A percentile compares a stretch with the other conserved stretches of the same genome.
phyloP scores from a whole-genome alignment of 2,329 filamentous ascomycete species.

The Fusarium oxysporum region DNA sequence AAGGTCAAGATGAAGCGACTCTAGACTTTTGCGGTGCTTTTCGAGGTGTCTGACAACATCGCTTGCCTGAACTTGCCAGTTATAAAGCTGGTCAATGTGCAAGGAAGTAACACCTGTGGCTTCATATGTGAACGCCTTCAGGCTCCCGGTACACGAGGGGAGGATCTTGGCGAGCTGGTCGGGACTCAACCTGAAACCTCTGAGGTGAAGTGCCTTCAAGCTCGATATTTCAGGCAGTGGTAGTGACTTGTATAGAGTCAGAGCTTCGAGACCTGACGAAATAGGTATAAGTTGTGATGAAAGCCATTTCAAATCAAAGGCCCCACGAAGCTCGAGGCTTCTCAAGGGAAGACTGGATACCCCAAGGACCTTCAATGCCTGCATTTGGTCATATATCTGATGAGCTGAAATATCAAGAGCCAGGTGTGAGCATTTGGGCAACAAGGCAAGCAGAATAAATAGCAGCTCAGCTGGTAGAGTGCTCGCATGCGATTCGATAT shows the following conservation, averaged over 20 bases:
- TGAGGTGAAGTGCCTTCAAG: conserved; percentile 9
- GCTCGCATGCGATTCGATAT: neutral
- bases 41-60: conserved; percentile 9
- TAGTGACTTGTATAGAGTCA: neutral
- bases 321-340: neutral
- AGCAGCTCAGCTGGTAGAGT: neutral
- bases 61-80: conserved; percentile 5
- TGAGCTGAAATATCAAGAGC: neutral
- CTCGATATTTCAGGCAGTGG: conserved; percentile 1
- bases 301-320: neutral
- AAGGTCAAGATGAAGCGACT: conserved; percentile 24
- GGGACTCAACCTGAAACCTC: neutral
- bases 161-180: neutral
- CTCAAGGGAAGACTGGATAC: conserved; percentile 8
- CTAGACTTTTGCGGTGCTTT: conserved; percentile 3
- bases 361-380: conserved; percentile 4
- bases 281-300: neutral
- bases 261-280: conserved; percentile 8
- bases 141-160: neutral
- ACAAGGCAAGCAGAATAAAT: conserved; percentile 4
- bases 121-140: conserved; percentile 25
- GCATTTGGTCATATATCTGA: neutral
- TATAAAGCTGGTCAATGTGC: neutral
- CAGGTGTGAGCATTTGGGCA: conserved; percentile 9
- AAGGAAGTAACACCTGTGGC: neutral